phyloP scores from a whole-genome alignment of 116 monocot species.

The Papilionanthe hybrid region DNA sequence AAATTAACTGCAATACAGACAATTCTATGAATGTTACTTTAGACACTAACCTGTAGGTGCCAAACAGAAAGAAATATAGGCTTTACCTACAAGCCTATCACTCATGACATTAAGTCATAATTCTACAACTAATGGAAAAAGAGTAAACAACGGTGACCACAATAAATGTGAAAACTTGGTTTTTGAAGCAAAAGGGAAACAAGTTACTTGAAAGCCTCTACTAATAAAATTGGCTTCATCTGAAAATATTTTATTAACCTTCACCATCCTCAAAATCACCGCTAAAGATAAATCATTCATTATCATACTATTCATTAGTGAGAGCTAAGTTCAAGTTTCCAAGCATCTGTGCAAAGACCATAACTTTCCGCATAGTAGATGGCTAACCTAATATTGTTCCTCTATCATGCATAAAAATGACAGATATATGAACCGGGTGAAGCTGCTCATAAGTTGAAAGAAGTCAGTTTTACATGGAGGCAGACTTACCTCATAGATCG shows the following conservation, averaged over 20 bases:
- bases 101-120: background rate
- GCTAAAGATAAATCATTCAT: background rate
- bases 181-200: background rate
- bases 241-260: background rate
- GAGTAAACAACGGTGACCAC: background rate
- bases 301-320: background rate
- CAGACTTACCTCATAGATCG: background rate
- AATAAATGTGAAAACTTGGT: background rate
- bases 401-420: background rate
- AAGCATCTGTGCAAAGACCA: background rate
- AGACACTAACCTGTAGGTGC: background rate
- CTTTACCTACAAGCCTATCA: background rate
- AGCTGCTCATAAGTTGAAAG: background rate
- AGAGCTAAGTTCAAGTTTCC: background rate
- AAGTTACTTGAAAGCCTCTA: background rate
- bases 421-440: background rate
- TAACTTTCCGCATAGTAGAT: background rate
- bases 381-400: background rate
- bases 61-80: background rate
- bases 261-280: background rate
- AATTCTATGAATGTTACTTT: background rate
- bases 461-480: background rate
- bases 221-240: background rate
- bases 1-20: background rate
- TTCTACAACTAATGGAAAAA: background rate